Evolutionary conservation across 768 basidiomycete genomes (phyloP), one percentile per base, ranked within the genome.

Genomic region (Amanita muscaria): DNA sequence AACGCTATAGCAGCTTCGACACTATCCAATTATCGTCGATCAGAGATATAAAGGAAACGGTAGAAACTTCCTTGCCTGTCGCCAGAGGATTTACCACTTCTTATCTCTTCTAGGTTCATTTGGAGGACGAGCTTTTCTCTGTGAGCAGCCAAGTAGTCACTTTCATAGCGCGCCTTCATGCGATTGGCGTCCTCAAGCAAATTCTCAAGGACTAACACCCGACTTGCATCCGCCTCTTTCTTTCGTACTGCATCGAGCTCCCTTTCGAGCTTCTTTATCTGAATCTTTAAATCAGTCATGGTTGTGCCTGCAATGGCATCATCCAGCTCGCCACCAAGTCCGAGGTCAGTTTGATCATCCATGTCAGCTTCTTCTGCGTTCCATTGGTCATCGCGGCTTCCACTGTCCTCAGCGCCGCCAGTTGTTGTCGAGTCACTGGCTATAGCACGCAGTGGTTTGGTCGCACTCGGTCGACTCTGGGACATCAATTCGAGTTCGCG

Each of bases 271-370:
- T 78, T 82, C 48, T 83, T 78, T 40, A 97, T 77, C 57, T 88
- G 83, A 22, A 97, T 69, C 59, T 93, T 96, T 50, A 97, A 67
- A 58, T 91, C 89, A 1, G 91, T 98, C 79, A 83, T 92, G 9
- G 85, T 90, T 37, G 80, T 86, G 19, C 88, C 88, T 21, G 77
- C 61, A 34, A 90, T 72, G 0, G 88, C 88, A 51, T 91, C 80
- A 48, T 91, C 88, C n/a, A 96, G 68, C 63, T 94, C 92, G 21
- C 81, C 80, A 31, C 80, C 86, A 2, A 94, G 71, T 12, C 80
- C 88, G 47, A 83, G 75, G 10, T 54, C 67, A 9, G 63, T 58
- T 51, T 70, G 70, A 29, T 74, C 72, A 46, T 71, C 67, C 14
- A 61, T 53, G 5, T 63, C 62, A 23, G 15, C 29, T 56, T 62